These are phyloP conservation scores for Penicillium sp. DNA, from an alignment of 2,329 filamentous ascomycete genomes.

Conservation along the genomic window DNA sequence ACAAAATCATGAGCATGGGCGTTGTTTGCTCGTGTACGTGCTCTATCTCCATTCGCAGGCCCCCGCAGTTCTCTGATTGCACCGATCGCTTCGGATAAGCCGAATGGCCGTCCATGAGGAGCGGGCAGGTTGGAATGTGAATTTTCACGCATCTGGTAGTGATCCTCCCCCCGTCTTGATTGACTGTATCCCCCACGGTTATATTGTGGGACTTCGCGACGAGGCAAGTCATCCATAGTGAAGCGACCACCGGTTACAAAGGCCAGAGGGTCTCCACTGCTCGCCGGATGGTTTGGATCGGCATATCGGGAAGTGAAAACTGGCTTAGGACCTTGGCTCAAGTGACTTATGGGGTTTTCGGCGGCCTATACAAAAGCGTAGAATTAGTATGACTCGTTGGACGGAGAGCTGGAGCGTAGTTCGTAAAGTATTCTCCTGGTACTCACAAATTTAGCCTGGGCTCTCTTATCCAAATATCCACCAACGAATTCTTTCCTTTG, in stretches of 20 bases:
- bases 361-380: too few species aligned
- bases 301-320: slow-evolving; percentile 54
- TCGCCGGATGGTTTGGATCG: slow-evolving; percentile 58
- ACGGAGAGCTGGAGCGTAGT: neutral
- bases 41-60: neutral
- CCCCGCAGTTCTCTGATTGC: slow-evolving; percentile 3
- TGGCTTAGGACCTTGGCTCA: slow-evolving; percentile 37
- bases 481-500: slow-evolving; percentile 42
- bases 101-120: slow-evolving; percentile 10
- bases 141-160: neutral
- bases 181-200: slow-evolving; percentile 12
- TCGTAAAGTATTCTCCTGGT: neutral
- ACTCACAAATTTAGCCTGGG: slow-evolving; percentile 51
- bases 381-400: neutral
- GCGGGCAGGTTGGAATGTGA: slow-evolving; percentile 10
- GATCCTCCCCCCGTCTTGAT: neutral
- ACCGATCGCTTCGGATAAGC: slow-evolving; percentile 6
- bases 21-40: neutral
- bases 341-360: slow-evolving; percentile 47
- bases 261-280: slow-evolving; percentile 52
- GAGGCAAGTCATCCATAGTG: slow-evolving; percentile 26
- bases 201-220: neutral
- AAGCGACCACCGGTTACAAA: slow-evolving; percentile 53
- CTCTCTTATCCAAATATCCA: slow-evolving; percentile 55
- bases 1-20: neutral